These are phyloP conservation scores for Cylindrodendrum hubeiense DNA, from an alignment of 2,329 filamentous ascomycete genomes.

Conservation along the genomic window DNA sequence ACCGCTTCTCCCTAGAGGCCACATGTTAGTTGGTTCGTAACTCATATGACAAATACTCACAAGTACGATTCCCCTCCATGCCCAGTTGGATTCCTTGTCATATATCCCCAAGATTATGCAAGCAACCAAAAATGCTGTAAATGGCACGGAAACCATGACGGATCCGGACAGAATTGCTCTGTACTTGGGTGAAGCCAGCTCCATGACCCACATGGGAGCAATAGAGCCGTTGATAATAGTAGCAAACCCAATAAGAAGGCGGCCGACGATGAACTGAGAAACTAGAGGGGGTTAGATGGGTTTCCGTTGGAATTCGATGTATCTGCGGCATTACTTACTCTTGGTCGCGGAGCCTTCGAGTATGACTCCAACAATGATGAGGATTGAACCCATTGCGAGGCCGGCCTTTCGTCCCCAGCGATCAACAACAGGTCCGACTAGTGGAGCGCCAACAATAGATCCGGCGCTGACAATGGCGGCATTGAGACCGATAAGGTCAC, in stretches of 20 bases:
- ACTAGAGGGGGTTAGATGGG: neutral
- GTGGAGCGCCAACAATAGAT: conserved; percentile 15
- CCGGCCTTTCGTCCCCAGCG: conserved; percentile 22
- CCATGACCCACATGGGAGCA: conserved; percentile 25
- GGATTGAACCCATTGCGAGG: conserved; percentile 16
- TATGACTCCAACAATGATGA: conserved; percentile 18
- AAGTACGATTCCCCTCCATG: conserved; percentile 23
- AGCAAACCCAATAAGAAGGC: conserved; percentile 19
- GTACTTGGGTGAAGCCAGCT: conserved; percentile 16
- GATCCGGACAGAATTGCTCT: conserved; percentile 18
- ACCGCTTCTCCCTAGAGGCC: conserved; percentile 15
- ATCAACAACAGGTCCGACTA: conserved; percentile 23
- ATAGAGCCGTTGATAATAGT: conserved; percentile 21
- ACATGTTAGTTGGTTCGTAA: neutral
- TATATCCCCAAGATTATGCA: conserved; percentile 22
- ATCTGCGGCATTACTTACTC: neutral
- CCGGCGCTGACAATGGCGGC: conserved; percentile 24
- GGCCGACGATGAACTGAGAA: conserved; percentile 14
- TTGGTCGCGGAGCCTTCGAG: conserved; percentile 14
- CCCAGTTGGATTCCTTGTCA: conserved; percentile 20
- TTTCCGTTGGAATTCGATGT: neutral
- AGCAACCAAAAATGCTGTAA: conserved; percentile 18
- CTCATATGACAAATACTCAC: neutral
- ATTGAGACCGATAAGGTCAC: conserved; percentile 20
- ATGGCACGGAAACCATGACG: conserved; percentile 17